phyloP scores from a whole-genome alignment of 345 rosid genomes.

The Gossypium raimondii region DNA sequence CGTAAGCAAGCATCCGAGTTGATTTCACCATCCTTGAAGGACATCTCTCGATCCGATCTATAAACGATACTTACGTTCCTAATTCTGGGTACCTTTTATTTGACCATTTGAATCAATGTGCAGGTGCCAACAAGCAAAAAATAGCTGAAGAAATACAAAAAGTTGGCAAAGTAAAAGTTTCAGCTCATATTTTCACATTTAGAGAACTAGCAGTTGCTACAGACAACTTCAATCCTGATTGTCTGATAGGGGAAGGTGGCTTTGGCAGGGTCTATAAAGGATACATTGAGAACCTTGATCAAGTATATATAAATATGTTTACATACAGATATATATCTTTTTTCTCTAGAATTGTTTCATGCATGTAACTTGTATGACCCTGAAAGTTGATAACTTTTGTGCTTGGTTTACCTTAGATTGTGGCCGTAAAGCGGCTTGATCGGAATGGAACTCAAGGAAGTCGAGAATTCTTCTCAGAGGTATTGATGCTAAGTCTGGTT shows the following conservation, averaged over 20 bases:
- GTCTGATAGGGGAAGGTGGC: constrained; percentile 66
- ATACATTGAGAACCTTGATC: constrained; percentile 30
- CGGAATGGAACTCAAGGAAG: constrained; percentile 60
- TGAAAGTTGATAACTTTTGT: neutral
- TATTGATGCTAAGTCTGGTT: constrained; percentile 54
- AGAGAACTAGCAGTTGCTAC: constrained; percentile 51
- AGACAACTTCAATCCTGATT: constrained; percentile 41
- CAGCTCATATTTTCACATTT: constrained; percentile 35
- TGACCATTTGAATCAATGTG: constrained; percentile 8
- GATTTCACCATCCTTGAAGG: too few species aligned
- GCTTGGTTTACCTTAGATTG: constrained; percentile 34
- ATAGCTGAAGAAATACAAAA: constrained; percentile 47
- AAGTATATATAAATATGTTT: constrained; percentile 20
- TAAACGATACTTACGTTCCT: neutral
- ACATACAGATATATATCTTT: neutral
- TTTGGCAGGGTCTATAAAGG: constrained; percentile 61
- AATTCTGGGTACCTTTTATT: neutral
- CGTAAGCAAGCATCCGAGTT: too few species aligned
- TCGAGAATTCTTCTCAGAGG: constrained; percentile 64
- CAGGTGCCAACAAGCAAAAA: constrained; percentile 40
- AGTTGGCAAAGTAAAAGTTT: constrained; percentile 33
- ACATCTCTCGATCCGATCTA: too few species aligned
- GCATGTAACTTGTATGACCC: neutral
- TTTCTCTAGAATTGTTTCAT: neutral
- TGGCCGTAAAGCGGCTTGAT: constrained; percentile 63